Base-by-base conservation (phyloP, 2,329 filamentous ascomycete species). In the Neofusicoccum sp. region DNA sequence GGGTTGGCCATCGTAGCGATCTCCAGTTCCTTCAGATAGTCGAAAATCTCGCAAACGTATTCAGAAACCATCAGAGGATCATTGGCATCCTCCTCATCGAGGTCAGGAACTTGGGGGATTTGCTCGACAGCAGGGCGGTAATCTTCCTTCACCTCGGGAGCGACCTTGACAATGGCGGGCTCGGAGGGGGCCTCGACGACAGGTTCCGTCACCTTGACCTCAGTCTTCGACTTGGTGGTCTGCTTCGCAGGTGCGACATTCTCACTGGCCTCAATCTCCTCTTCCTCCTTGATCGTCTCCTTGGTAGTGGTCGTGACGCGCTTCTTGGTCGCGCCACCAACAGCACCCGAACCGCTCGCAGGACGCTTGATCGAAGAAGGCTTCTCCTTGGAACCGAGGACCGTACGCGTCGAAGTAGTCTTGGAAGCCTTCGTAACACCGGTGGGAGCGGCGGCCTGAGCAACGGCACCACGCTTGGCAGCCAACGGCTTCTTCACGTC, bases 31-130 rank as follows among this genome's bases (percentile, higher is more conserved):
- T 87, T 88, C 65, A 98, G 84, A 76, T 99, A 98, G 67, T 97
- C 92, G 72, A 98, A 98, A 72, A 99, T 98, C 73, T 99, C 95
- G 63, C 89, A 89, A 53, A 96, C 93, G 71, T 99, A 99, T 75
- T 98, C 95, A 56, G 95, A 91, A 65, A 96, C 95, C 95, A 99
- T 98, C 69, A 97, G 83, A 28, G 96, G 96, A 71, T 99, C 95
- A 67, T 96, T 91, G 54, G 89, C 74, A 69, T 99, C 95, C 75
- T 98, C 95, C 53, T 81, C 82, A 71, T 98, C 95, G 31, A 97
- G 82, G 68, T 95, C 82, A 1, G 72, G 69, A 24, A 82, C 73
- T 8, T 64, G 49, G 33, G 33, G 57, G 33, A 43, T 36, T 6
- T 56, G 26, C 11, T 57, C 51, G n/a, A 47, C 64, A 38, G 76